Conservation (phyloP, 768 basidiomycete species). For the Rhizopogon vinicolor region DNA sequence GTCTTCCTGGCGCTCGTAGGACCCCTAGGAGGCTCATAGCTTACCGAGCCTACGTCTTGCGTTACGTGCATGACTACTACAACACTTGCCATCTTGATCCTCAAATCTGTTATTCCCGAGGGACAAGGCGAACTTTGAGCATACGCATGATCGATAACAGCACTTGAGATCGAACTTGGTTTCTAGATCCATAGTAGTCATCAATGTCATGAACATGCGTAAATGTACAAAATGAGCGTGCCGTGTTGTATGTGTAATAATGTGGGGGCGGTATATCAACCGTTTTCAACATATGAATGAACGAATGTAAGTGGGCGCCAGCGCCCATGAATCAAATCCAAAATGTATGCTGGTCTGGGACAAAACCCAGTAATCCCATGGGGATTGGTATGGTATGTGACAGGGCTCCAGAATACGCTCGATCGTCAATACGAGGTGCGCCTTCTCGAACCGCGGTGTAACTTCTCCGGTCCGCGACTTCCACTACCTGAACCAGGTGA, state of each 20-base stretch:
- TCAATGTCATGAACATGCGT: not conserved
- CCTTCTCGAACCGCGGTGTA: conserved; percentile 7
- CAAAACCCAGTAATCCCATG: not conserved
- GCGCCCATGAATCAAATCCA: not conserved
- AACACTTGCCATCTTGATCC: too few species aligned
- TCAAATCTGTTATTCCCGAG: too few species aligned
- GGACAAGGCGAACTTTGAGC: too few species aligned
- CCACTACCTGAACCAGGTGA: conserved; percentile 21
- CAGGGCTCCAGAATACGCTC: not conserved
- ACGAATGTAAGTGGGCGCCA: not conserved
- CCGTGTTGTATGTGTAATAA: not conserved
- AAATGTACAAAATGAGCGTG: conserved; percentile 1
- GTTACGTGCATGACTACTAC: too few species aligned
- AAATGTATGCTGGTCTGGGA: not conserved
- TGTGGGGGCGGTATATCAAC: not conserved
- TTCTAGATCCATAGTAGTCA: not conserved
- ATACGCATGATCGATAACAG: too few species aligned
- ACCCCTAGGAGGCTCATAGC: too few species aligned
- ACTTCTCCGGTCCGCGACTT: conserved; percentile 16
- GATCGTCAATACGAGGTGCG: conserved; percentile 15
- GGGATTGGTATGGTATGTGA: not conserved
- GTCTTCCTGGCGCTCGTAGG: too few species aligned
- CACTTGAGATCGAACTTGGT: not conserved
- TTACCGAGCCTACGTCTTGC: too few species aligned
- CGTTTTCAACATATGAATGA: not conserved